A percentile compares a stretch with the other conserved stretches of the same genome.
These are phyloP conservation scores for Stephania yunnanensis DNA, from an alignment of 164 flowering plant species.

Conservation along the genomic window DNA sequence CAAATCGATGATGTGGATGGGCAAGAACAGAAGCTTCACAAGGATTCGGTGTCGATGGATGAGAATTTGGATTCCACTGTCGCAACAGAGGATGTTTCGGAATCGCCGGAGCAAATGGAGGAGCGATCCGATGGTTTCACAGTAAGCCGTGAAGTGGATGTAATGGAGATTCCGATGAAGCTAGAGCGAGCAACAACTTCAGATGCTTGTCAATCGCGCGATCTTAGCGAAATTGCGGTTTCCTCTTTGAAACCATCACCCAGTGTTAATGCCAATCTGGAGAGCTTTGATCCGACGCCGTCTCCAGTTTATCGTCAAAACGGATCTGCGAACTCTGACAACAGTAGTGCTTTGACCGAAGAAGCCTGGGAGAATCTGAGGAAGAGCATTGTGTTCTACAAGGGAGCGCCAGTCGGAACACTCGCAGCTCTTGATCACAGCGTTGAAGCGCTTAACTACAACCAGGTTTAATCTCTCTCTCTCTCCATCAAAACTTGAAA, in stretches of 20 bases:
- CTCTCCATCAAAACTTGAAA: not conserved
- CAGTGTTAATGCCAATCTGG: conserved; percentile 19
- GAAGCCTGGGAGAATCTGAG: conserved; percentile 36
- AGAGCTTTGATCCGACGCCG: conserved; percentile 2
- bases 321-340: conserved; percentile 7
- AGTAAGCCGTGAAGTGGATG: not conserved
- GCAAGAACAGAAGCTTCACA: not conserved
- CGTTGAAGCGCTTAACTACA: conserved; percentile 33
- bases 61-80: not conserved
- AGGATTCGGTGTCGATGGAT: not conserved
- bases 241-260: conserved; percentile 17
- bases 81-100: not conserved
- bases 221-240: not conserved
- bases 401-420: conserved; percentile 35
- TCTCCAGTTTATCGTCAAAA: conserved; percentile 7
- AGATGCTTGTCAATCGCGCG: not conserved
- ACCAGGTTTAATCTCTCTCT: conserved; percentile 23
- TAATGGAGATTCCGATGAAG: conserved; percentile 7
- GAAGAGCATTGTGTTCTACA: conserved; percentile 22
- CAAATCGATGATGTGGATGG: not conserved
- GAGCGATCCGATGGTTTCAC: not conserved
- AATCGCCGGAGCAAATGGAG: not conserved
- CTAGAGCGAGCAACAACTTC: conserved; percentile 12
- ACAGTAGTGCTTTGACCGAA: conserved; percentile 17
- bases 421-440: conserved; percentile 37